Evolutionary conservation across 257 asterid species (phyloP).

Genomic region (Echium plantagineum): DNA sequence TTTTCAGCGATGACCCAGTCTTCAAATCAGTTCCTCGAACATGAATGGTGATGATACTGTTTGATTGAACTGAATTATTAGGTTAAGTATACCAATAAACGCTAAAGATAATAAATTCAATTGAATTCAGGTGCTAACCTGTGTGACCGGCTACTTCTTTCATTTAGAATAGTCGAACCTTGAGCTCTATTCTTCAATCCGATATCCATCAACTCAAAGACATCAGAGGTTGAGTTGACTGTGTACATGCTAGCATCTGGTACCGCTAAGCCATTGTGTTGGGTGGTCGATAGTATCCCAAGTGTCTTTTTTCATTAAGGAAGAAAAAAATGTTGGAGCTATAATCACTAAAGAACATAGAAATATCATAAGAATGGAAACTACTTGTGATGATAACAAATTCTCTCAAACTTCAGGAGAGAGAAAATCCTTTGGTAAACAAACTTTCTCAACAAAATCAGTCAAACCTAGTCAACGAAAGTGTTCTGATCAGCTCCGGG

Average conservation of each 20-base stretch:
- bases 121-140: constrained; percentile 27
- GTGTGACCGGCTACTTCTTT: constrained; percentile 97
- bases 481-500: too few species aligned
- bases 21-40: constrained; percentile 53
- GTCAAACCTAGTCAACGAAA: too few species aligned
- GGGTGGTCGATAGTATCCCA: constrained; percentile 53
- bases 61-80: constrained; percentile 6
- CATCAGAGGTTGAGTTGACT: constrained; percentile 54
- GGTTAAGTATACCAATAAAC: not conserved
- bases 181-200: constrained; percentile 84
- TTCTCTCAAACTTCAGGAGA: too few species aligned
- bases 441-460: too few species aligned
- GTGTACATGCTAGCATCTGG: constrained; percentile 76
- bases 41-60: constrained; percentile 76
- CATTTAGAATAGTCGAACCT: constrained; percentile 79
- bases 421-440: too few species aligned
- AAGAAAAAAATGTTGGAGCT: too few species aligned
- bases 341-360: too few species aligned
- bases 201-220: constrained; percentile 59
- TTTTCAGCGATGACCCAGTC: constrained; percentile 49
- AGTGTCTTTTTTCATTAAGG: constrained; percentile 77
- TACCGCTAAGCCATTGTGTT: constrained; percentile 74
- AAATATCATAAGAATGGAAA: too few species aligned
- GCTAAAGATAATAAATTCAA: not conserved
- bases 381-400: too few species aligned